Evolutionary conservation across 2,329 filamentous ascomycete species (phyloP).

Genomic region (Periconia sp.): DNA sequence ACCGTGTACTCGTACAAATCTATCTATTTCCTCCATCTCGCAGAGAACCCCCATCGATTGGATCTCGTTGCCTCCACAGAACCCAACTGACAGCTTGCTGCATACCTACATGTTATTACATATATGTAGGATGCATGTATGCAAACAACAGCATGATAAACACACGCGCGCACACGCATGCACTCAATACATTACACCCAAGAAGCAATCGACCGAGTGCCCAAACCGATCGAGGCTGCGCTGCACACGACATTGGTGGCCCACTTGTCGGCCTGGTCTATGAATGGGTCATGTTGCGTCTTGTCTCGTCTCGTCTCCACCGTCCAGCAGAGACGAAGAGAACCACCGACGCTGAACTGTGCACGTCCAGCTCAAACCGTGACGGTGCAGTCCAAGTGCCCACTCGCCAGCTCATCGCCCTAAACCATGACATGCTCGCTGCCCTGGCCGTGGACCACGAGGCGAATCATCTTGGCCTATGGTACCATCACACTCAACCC

Average conservation of each 20-base stretch:
- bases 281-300: too few relatives aligned
- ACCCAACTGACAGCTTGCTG: background rate
- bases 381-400: too few relatives aligned
- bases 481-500: background rate
- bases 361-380: too few relatives aligned
- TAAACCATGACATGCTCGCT: background rate
- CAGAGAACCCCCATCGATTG: background rate
- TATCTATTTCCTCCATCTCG: too few relatives aligned
- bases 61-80: background rate
- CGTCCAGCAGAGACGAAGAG: too few relatives aligned
- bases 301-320: too few relatives aligned
- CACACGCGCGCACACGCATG: background rate
- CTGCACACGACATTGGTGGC: background rate
- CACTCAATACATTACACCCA: background rate
- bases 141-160: too few relatives aligned
- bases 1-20: too few relatives aligned
- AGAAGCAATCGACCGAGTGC: background rate
- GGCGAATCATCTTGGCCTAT: background rate
- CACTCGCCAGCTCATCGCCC: background rate
- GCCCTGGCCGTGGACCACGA: background rate
- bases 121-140: too few relatives aligned
- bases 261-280: background rate
- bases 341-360: too few relatives aligned
- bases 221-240: background rate
- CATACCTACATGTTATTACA: background rate